These are phyloP conservation scores for Pulicaria dysenterica DNA, from an alignment of 129 eudicot genomes.

Conservation along the genomic window DNA sequence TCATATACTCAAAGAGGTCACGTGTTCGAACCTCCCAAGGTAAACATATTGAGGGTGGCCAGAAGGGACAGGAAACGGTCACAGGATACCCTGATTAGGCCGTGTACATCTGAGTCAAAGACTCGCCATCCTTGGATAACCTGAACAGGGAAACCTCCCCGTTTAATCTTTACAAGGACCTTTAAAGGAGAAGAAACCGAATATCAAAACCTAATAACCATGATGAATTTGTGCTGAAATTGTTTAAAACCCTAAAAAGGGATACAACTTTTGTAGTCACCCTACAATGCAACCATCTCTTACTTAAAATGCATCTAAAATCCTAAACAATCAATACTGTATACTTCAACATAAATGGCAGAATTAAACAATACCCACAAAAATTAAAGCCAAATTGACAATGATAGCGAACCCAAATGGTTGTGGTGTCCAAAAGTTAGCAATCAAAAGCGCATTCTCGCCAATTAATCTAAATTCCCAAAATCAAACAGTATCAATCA, in stretches of 20 bases:
- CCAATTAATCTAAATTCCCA: slow-evolving; percentile 23
- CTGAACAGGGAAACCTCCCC: too few species aligned
- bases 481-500: neutral
- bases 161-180: too few species aligned
- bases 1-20: too few species aligned
- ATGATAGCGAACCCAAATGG: neutral
- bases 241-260: slow-evolving; percentile 26
- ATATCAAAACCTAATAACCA: neutral
- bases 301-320: neutral
- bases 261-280: neutral
- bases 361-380: slow-evolving; percentile 15
- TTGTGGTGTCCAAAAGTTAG: slow-evolving; percentile 23
- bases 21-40: too few species aligned
- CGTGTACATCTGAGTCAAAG: too few species aligned
- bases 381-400: slow-evolving; percentile 12
- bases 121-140: too few species aligned
- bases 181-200: neutral
- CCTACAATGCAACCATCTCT: slow-evolving; percentile 2
- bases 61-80: too few species aligned
- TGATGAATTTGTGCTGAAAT: slow-evolving; percentile 5
- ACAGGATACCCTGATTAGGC: too few species aligned
- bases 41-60: too few species aligned
- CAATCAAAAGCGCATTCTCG: slow-evolving; percentile 10
- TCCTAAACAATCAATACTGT: neutral
- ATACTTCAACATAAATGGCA: neutral